A percentile compares a stretch with the other conserved stretches of the same genome.
Evolutionary conservation across 83 land plant genomes (phyloP).

Genomic region (Isoetes engelmannii): DNA sequence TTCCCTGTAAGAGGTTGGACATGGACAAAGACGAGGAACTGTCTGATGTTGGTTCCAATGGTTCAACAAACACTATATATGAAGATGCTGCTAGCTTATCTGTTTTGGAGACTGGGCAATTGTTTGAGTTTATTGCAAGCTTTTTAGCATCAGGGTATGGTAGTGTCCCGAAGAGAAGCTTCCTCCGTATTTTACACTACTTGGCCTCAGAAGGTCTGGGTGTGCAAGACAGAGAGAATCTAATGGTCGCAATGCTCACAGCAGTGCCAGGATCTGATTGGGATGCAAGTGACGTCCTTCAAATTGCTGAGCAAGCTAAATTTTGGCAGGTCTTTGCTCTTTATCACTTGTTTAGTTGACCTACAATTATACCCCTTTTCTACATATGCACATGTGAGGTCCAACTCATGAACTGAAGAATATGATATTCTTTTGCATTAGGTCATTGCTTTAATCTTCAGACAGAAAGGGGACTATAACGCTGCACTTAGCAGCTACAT

Average conservation of each 20-base stretch:
- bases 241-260: slow-evolving; percentile 53
- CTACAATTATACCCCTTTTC: background rate
- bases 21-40: too few species aligned
- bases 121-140: slow-evolving; percentile 64
- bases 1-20: background rate
- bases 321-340: slow-evolving; percentile 62
- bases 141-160: slow-evolving; percentile 59
- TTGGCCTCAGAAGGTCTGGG: slow-evolving; percentile 34
- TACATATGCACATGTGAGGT: background rate
- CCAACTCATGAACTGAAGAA: slow-evolving; percentile 6
- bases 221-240: slow-evolving; percentile 48
- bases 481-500: slow-evolving; percentile 78
- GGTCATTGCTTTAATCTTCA: slow-evolving; percentile 69
- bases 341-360: background rate
- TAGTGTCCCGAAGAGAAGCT: slow-evolving; percentile 41
- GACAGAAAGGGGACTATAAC: slow-evolving; percentile 49
- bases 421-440: slow-evolving; percentile 11
- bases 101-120: slow-evolving; percentile 38
- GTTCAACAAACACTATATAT: too few species aligned
- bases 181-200: slow-evolving; percentile 60
- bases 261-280: slow-evolving; percentile 67
- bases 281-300: slow-evolving; percentile 50
- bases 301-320: slow-evolving; percentile 48
- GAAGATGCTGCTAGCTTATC: slow-evolving; percentile 12
- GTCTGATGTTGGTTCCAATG: too few species aligned